These are phyloP conservation scores for Gynostemma pentaphyllum DNA, from an alignment of 306 rosid species.

Conservation along the genomic window DNA sequence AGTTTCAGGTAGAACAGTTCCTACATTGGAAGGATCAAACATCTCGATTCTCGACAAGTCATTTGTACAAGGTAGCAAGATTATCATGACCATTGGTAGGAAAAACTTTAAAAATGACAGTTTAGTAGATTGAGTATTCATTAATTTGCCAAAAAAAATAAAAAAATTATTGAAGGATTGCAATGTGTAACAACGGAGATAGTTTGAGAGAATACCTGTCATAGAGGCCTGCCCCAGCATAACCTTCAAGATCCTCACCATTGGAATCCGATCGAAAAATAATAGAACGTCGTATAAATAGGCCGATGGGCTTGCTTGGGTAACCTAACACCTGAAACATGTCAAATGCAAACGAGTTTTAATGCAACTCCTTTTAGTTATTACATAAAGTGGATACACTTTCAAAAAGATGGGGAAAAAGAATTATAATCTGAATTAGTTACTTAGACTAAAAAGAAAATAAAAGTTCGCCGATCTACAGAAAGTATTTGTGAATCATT, in stretches of 20 bases:
- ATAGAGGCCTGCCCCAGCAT: slow-evolving; percentile 98
- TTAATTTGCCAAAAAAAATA: too few relatives aligned
- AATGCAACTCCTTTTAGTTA: not conserved
- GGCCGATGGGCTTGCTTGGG: slow-evolving; percentile 94
- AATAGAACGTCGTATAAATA: slow-evolving; percentile 61
- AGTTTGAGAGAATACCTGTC: slow-evolving; percentile 62
- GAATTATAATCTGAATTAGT: not conserved
- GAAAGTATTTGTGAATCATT: not conserved
- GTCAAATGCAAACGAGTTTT: not conserved
- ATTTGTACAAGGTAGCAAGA: not conserved
- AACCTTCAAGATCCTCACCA: slow-evolving; percentile 98
- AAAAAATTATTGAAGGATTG: not conserved
- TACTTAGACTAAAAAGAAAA: not conserved
- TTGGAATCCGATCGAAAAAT: slow-evolving; percentile 97
- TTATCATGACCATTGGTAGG: not conserved
- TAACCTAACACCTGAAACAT: slow-evolving; percentile 73
- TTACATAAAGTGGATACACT: not conserved
- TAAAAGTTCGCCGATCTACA: not conserved
- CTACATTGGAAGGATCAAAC: not conserved
- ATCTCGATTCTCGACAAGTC: not conserved
- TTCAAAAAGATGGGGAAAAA: not conserved
- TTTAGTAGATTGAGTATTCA: not conserved
- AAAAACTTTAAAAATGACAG: not conserved
- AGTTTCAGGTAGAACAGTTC: too few relatives aligned
- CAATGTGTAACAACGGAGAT: not conserved